These are phyloP conservation scores for Lepiota brunneoincarnata DNA, from an alignment of 768 basidiomycete species.

Conservation along the genomic window DNA sequence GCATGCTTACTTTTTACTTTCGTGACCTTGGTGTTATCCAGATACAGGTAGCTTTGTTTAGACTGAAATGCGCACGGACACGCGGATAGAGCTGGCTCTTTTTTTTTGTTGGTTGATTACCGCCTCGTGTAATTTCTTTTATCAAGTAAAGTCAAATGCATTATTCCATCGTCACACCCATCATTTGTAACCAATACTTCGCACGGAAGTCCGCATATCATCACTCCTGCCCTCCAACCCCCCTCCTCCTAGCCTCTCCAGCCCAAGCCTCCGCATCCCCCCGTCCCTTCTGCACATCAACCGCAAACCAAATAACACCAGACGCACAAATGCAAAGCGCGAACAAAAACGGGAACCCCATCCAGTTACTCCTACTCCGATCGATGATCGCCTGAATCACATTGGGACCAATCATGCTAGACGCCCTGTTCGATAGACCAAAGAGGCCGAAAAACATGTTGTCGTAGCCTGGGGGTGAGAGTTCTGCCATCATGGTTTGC, in stretches of 20 bases:
- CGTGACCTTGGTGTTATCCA: no score
- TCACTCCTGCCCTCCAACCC: not conserved
- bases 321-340: constrained; percentile 65
- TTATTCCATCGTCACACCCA: no score
- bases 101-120: no score
- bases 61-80: no score
- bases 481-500: constrained; percentile 87
- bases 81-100: no score
- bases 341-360: constrained; percentile 83
- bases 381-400: constrained; percentile 84
- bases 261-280: constrained; percentile 63
- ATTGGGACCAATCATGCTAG: constrained; percentile 85
- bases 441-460: constrained; percentile 90
- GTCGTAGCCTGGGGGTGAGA: constrained; percentile 85
- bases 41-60: no score
- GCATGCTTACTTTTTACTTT: no score
- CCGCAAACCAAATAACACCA: constrained; percentile 74
- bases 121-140: no score
- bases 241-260: constrained; percentile 22
- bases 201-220: no score
- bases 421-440: constrained; percentile 79
- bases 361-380: constrained; percentile 70
- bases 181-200: no score
- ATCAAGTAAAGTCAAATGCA: no score
- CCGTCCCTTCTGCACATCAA: constrained; percentile 62